phyloP scores from a whole-genome alignment of 2,329 filamentous ascomycete species.

The Aspergillus awamori region DNA sequence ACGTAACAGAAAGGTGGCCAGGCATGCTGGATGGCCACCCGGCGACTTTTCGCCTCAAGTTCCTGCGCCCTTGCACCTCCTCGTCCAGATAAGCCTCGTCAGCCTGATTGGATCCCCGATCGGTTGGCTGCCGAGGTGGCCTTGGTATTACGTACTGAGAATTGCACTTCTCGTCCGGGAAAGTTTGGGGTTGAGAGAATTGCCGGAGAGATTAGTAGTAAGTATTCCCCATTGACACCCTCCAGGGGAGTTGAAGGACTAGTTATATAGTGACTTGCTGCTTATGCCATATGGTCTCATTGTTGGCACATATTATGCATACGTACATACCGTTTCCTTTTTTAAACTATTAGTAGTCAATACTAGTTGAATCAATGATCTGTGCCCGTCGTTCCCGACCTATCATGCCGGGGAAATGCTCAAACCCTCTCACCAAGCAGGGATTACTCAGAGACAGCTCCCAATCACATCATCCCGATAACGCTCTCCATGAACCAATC shows the following conservation, averaged over 20 bases:
- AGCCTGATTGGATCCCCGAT: constrained; percentile 33
- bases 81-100: constrained; percentile 31
- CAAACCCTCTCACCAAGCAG: not conserved
- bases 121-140: constrained; percentile 21
- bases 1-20: constrained; percentile 33
- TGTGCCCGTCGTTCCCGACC: not conserved
- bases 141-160: constrained; percentile 39
- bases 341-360: too few relatives aligned
- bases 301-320: not conserved
- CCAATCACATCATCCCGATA: constrained; percentile 33
- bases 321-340: too few relatives aligned
- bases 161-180: constrained; percentile 3
- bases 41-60: constrained; percentile 7
- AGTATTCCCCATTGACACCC: too few relatives aligned
- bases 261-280: not conserved
- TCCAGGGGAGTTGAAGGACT: too few relatives aligned
- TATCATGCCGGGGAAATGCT: not conserved
- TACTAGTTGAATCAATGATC: not conserved
- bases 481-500: constrained; percentile 28
- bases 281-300: not conserved
- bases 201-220: not conserved
- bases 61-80: constrained; percentile 6
- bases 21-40: constrained; percentile 11
- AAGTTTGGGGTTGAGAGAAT: constrained; percentile 1
- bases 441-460: constrained; percentile 4